Conservation (phyloP, 2,329 filamentous ascomycete genomes). For the Aspergillus glaucus region DNA sequence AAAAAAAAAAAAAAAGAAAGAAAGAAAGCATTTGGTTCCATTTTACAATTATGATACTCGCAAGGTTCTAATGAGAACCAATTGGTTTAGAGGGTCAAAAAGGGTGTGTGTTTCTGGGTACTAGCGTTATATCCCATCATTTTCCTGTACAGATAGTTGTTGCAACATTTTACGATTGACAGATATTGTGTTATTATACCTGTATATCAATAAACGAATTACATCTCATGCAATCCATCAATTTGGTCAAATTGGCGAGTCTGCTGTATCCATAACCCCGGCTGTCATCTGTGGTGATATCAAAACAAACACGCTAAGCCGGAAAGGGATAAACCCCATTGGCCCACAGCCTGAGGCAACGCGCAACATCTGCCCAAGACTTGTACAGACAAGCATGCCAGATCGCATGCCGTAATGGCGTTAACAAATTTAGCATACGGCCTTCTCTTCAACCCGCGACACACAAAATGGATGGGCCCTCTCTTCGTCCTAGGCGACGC, state of each 20-base stretch:
- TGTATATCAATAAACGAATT: neutral
- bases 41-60: neutral
- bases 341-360: constrained; percentile 10
- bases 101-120: neutral
- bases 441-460: constrained; percentile 48
- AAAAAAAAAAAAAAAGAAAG: too few species aligned
- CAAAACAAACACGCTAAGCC: constrained; percentile 11
- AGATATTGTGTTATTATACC: neutral
- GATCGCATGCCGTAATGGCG: constrained; percentile 23
- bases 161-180: neutral
- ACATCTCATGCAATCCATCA: neutral
- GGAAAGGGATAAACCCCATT: constrained; percentile 14
- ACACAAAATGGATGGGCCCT: constrained; percentile 59
- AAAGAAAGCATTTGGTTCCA: too few species aligned
- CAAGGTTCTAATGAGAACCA: neutral
- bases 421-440: constrained; percentile 26
- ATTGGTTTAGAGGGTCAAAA: neutral
- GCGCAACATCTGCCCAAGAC: constrained; percentile 3
- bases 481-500: constrained; percentile 65
- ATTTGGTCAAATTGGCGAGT: too few species aligned
- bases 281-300: neutral
- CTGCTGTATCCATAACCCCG: neutral
- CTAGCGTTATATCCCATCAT: neutral
- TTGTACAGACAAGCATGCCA: constrained; percentile 1
- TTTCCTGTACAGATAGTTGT: neutral